phyloP scores from a whole-genome alignment of 202 grass and related monocot genomes.

The Zoysia matrella region DNA sequence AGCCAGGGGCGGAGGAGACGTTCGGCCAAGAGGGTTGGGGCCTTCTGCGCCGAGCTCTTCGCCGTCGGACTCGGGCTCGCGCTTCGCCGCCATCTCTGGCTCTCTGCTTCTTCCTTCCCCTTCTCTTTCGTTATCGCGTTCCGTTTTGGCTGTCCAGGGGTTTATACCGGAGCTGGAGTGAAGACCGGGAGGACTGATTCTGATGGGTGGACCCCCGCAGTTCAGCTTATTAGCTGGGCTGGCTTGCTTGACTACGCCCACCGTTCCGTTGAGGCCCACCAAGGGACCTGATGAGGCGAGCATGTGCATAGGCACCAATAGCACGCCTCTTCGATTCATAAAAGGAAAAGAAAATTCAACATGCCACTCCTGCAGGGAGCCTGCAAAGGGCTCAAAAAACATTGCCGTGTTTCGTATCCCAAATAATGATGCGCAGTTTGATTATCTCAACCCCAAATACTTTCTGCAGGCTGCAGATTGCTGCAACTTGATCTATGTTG shows the following conservation, averaged over 20 bases:
- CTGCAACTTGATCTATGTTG: not conserved
- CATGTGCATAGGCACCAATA: not conserved
- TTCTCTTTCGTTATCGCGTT: constrained; percentile 12
- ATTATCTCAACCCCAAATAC: not conserved
- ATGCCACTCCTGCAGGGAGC: not conserved
- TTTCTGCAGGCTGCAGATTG: not conserved
- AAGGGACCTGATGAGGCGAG: not conserved
- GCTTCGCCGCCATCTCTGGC: constrained; percentile 49
- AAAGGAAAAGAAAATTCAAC: not conserved
- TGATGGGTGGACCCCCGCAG: not conserved
- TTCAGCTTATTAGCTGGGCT: not conserved
- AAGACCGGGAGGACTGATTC: not conserved
- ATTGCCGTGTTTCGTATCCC: not conserved
- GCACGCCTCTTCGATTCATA: not conserved
- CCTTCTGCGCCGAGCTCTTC: constrained; percentile 49
- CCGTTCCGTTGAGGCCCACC: too few relatives aligned
- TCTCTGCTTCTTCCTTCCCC: not conserved
- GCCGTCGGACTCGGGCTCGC: constrained; percentile 52
- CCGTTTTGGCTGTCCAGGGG: constrained; percentile 6
- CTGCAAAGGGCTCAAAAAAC: too few relatives aligned
- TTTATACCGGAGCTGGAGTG: constrained; percentile 7
- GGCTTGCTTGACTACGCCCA: not conserved
- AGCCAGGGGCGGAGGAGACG: not conserved
- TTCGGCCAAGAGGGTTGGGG: constrained; percentile 35
- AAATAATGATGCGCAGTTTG: not conserved